Evolutionary conservation across 371 early-diverging fungal species (phyloP).

Genomic region (Mucor piriformis): DNA sequence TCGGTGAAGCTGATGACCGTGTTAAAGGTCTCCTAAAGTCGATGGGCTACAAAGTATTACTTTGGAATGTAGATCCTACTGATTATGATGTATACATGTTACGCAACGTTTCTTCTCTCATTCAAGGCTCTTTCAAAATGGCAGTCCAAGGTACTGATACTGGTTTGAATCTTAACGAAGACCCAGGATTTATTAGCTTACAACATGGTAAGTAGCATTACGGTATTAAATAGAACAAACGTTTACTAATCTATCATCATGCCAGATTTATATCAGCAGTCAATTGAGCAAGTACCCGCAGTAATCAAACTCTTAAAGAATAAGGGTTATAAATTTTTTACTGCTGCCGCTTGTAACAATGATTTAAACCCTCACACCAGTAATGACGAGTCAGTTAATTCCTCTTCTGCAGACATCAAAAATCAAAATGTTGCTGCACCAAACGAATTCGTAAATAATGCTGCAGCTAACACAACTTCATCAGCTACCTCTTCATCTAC

Average conservation of each 20-base stretch:
- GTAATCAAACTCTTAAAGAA: constrained; percentile 30
- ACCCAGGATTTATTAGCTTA: constrained; percentile 43
- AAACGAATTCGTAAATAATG: not conserved
- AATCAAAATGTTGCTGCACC: not conserved
- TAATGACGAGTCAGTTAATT: not conserved
- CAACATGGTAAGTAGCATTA: constrained; percentile 35
- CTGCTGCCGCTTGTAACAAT: constrained; percentile 46
- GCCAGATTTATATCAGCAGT: constrained; percentile 22
- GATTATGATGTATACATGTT: constrained; percentile 38
- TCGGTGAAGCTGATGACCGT: constrained; percentile 53
- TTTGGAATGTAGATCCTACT: constrained; percentile 59
- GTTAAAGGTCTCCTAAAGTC: constrained; percentile 47
- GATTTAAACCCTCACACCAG: constrained; percentile 34
- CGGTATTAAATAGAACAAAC: not conserved
- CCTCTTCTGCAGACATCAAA: not conserved
- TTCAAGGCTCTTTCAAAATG: constrained; percentile 26
- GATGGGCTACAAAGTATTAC: constrained; percentile 50
- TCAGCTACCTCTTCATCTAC: not conserved
- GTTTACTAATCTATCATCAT: not conserved
- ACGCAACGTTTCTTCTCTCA: constrained; percentile 18
- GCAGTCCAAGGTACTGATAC: constrained; percentile 22
- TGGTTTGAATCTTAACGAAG: constrained; percentile 33
- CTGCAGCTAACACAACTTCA: not conserved
- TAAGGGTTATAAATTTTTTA: constrained; percentile 33
- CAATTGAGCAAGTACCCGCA: constrained; percentile 46